Evolutionary conservation across 1,284 basidiomycete genomes (phyloP), one percentile per base, ranked within the genome.

Genomic region (Cystobasidium sp.): DNA sequence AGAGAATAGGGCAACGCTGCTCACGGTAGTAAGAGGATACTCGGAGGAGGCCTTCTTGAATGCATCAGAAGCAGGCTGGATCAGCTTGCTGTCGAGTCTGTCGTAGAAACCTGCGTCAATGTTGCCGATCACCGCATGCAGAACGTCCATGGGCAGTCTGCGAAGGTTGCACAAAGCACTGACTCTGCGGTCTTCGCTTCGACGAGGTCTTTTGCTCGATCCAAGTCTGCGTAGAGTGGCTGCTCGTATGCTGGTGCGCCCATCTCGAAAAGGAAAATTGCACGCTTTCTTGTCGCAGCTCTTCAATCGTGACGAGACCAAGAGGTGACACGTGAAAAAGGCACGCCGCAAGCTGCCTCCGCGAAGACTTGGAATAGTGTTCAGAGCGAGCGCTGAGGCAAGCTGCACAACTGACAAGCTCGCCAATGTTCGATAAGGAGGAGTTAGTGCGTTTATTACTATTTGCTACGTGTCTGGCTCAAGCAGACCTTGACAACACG

Each of bases 401-500:
- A 31, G 31, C 5, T 31, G 31, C 31, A 31, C 31, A 31, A 31
- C 2, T 31, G 2, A 2, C 31, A 31, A 31, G 31, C 5, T 31
- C 31, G 31, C 31, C 31, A 5, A 31, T 31, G 31, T 31, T 31
- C 31, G 31, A 31, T 31, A 31, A 31, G 31, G 31, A 31, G 31
- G 31, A 2, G 31, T 31, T 31, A 31, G 31, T 31, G 31, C 31
- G 31, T 31, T 31, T 31, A 31, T 31, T 63, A 44, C 16, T 39
- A 24, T n/a, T 22, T 52, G 31, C 24, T 39, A 44, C n/a, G 39
- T 6, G 31, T 59, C 22, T 18, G 39, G 49, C 52, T 88, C 90
- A 56, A 93, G 81, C 49, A 87, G 79, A 8, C 91, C 91, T 81
- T 91, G 90, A 82, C 94, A 95, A 43, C 91, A 89, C 0, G 88